Evolutionary conservation across 371 early-diverging fungal species (phyloP), one percentile per base, ranked within the genome.

Genomic region (Apophysomyces sp.): DNA sequence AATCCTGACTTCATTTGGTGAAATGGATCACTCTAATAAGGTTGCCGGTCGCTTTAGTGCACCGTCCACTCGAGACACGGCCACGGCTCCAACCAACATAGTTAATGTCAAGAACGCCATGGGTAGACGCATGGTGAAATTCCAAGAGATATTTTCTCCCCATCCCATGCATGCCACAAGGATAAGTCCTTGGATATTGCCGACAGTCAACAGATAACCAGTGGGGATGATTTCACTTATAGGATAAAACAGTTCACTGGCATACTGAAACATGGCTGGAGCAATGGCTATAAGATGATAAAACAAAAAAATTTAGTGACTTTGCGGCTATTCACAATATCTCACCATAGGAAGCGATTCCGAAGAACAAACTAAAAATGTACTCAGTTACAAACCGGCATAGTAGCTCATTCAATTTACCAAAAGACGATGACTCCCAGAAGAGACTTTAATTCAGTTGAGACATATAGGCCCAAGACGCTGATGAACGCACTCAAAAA

Each of bases 241-340:
- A 12, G 78, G 77, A 52, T 76, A 76, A 55, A 71, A 77, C 12
- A 81, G 54, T 52, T 76, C 77, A 29, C 78, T 73, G 6, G 79
- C 80, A 63, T 69, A 84, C 69, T 82, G 85, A 52, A 80, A 81
- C 15, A 81, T 63, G 0, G 77, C 82, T n/a, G 85, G 80, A 11
- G 75, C 57, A 44, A 84, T 79, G 11, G 81, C 82, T 81, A 63
- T 41, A 41, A 56, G 31, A 39, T 24, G 44, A 53, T 37, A 29
- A 8, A 12, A 18, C 27, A 9, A 18, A 26, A 29, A 3, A 13
- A n/a, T 16, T 13, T 18, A 37, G 29, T 57, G 1, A 29, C 15
- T 27, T 29, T n/a, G 34, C 34, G 34, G 11, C 1, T 13, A 34
- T 34, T 34, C 34, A 36, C 32, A 52, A 36, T 24, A 39, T 9